Evolutionary conservation across 768 basidiomycete species (phyloP), one percentile per base, ranked within the genome.

Genomic region (Pholiota molesta): DNA sequence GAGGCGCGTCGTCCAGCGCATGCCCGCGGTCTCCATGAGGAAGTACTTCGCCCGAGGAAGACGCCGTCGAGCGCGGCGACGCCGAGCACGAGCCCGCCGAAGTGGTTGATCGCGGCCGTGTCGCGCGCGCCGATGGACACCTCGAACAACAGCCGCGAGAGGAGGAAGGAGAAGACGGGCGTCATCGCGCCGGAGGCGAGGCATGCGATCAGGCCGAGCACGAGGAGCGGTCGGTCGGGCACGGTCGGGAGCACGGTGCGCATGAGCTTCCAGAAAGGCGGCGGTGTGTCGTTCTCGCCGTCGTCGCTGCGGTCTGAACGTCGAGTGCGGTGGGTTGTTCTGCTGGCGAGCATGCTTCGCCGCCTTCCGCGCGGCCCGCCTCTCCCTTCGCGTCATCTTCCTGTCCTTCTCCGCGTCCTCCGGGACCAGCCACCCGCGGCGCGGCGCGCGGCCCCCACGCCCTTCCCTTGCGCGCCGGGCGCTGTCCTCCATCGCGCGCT

Each of bases 81-180:
- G 7, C 83, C 82, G 33, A 99, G 85, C 0, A 90, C 82, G 66
- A 97, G 80, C 6, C 81, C 86, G 58, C 90, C 91, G 68, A 86
- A 92, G 6, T 77, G 77, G 74, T 92, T 88, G 76, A 94, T 90
- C 26, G 78, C 72, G 11, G 76, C 70, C 1, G 83, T 68, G 61
- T 94, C 80, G 23, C 87, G 79, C 1, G 89, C 92, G 55, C 89
- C 87, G 67, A 79, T 82, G 39, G 90, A 89, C 14, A 93, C 87
- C 63, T 91, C 83, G 71, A 85, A 90, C 59, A 97, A 82, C 14
- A 99, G 83, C 8, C 82, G 83, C 9, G 94, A 92, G 68, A 97
- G 87, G 65, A 95, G 83, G 79, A 83, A 94, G 1, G 97, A 95
- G 81, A 98, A 99, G 49, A 98, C 61, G 2, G 97, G 97, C 0